Percentiles rank a stretch among this genome's conserved stretches.
phyloP scores from a whole-genome alignment of 306 rosid species.

The Ziziphus jujuba region DNA sequence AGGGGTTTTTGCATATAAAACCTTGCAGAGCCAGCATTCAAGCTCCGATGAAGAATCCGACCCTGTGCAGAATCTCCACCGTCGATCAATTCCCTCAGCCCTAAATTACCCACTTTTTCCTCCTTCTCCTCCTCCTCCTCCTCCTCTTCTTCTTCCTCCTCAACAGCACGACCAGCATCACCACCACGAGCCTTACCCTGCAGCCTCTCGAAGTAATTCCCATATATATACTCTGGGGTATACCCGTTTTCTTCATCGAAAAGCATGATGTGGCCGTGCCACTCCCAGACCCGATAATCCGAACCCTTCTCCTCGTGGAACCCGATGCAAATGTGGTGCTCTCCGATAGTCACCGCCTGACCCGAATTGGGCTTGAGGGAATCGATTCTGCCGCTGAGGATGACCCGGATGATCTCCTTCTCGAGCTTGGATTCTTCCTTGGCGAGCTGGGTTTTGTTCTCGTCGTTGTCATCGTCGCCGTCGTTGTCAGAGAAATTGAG shows the following conservation, averaged over 20 bases:
- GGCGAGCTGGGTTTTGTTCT: slow-evolving; percentile 45
- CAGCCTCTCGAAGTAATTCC: slow-evolving; percentile 82
- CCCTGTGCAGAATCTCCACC: slow-evolving; percentile 49
- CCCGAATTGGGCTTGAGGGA: slow-evolving; percentile 82
- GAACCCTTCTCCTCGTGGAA: slow-evolving; percentile 73
- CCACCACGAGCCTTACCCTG: slow-evolving; percentile 21
- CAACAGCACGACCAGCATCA: slow-evolving; percentile 6
- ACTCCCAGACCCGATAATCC: slow-evolving; percentile 93
- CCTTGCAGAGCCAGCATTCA: slow-evolving; percentile 72
- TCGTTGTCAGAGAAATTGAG: slow-evolving; percentile 37
- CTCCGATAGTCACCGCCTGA: slow-evolving; percentile 73
- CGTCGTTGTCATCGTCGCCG: slow-evolving; percentile 38
- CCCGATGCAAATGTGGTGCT: slow-evolving; percentile 78
- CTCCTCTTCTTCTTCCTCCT: slow-evolving; percentile 5
- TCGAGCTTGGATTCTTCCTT: slow-evolving; percentile 60
- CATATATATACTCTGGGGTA: slow-evolving; percentile 86
- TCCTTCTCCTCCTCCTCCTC: slow-evolving; percentile 25
- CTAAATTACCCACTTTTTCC: slow-evolving; percentile 49
- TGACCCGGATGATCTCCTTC: slow-evolving; percentile 56
- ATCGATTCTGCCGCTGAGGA: slow-evolving; percentile 56
- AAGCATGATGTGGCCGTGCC: slow-evolving; percentile 95
- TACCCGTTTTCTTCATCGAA: slow-evolving; percentile 74
- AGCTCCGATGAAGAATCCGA: slow-evolving; percentile 82
- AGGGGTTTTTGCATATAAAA: slow-evolving; percentile 18
- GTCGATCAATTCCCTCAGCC: slow-evolving; percentile 76